Conservation (phyloP, 495 filamentous ascomycete species). For the Oleoguttula mirabilis region DNA sequence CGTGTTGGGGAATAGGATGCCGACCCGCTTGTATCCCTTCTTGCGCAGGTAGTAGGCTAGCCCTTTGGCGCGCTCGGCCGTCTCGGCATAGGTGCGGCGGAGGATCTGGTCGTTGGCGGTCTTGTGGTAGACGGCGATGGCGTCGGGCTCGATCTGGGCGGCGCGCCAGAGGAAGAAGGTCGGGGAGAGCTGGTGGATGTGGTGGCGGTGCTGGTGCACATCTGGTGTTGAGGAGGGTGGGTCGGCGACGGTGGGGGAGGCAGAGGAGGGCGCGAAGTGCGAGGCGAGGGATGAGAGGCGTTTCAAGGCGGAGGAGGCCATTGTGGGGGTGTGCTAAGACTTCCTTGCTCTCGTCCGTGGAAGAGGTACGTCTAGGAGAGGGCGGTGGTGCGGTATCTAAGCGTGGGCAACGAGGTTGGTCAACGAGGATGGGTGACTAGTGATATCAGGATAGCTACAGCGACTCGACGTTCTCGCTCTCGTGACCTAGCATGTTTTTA, state of each 20-base stretch:
- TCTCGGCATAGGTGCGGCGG: conserved; percentile 62
- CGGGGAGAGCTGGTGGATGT: conserved; percentile 74
- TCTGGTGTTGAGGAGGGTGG: conserved; percentile 26
- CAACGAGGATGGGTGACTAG: too few relatives aligned
- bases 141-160: conserved; percentile 77
- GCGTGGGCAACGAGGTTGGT: too few relatives aligned
- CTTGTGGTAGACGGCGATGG: conserved; percentile 75
- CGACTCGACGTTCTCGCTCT: too few relatives aligned
- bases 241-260: conserved; percentile 27
- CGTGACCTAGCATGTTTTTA: too few relatives aligned
- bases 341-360: too few relatives aligned
- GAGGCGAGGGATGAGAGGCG: conserved; percentile 51
- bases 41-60: conserved; percentile 76
- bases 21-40: conserved; percentile 54
- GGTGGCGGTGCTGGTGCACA: conserved; percentile 42
- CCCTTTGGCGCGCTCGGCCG: conserved; percentile 73
- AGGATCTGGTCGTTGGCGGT: conserved; percentile 67
- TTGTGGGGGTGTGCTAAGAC: too few relatives aligned
- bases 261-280: conserved; percentile 42
- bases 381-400: too few relatives aligned
- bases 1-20: conserved; percentile 81
- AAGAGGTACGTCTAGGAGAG: too few relatives aligned
- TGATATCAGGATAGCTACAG: too few relatives aligned
- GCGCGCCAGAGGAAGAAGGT: conserved; percentile 84
- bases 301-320: conserved; percentile 44